Base-by-base conservation (phyloP, 805 yeast species). In the Henningerozyma blattae region DNA sequence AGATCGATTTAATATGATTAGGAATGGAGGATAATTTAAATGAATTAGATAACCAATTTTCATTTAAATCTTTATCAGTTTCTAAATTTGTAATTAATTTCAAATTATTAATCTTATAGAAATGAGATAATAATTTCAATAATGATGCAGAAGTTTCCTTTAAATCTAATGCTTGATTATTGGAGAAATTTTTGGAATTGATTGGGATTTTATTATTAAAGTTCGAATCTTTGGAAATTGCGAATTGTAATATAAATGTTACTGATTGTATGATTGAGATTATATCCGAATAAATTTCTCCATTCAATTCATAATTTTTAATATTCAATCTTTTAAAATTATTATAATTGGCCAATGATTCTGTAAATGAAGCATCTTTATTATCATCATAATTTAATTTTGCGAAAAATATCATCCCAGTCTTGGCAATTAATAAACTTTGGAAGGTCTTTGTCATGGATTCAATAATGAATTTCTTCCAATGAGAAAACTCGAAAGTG, bases 391-490 rank as follows among this genome's bases (percentile, higher is more conserved):
- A 45, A 32, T 15, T 34, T 17, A 30, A 30, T 13, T 41, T 36
- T 2, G 39, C 34, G n/a, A 52, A 58, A 39, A 58, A 58, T 42
- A 36, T 50, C 44, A 56, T 61, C 37, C 62, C 65, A 38, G 52
- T 48, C 40, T 45, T 58, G 28, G 54, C 49, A 28, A 61, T 56
- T 5, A 36, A 39, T 16, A 49, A 53, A 27, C 63, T 67, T 43
- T 70, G 76, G 37, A 69, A 71, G 0, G 75, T 67, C 31, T 57
- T 62, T 13, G 54, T 46, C 33, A 68, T 53, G 1, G 68, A 62
- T 4, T 41, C 34, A 9, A 54, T 51, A 14, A 57, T 50, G 41
- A 51, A 52, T 5, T 32, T 38, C 9, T 42, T 39, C 47, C 58
- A 46, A 3, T 52, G 40, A 2, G 49, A 16, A 8, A 41, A 30